Percentiles rank a stretch among this genome's conserved stretches.
These are phyloP conservation scores for Penicillium sp. DNA, from an alignment of 2,329 filamentous ascomycete genomes.

Conservation along the genomic window DNA sequence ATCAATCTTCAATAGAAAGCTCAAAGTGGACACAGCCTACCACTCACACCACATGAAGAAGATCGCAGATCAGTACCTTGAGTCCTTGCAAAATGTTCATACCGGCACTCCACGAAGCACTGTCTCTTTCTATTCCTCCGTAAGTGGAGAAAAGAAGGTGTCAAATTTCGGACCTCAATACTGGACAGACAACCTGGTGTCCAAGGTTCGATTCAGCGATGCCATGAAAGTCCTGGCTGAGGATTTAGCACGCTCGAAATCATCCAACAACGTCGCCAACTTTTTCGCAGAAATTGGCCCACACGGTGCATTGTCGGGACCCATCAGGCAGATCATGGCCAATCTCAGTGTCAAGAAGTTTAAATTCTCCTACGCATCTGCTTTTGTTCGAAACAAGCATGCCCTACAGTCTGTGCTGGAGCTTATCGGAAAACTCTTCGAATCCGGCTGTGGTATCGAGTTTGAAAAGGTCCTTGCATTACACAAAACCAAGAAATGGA, in stretches of 20 bases:
- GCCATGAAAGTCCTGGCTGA: slow-evolving; percentile 3
- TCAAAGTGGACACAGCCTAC: slow-evolving; percentile 25
- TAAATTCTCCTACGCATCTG: slow-evolving; percentile 1
- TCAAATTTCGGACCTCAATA: background rate
- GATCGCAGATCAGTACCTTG: slow-evolving; percentile 3
- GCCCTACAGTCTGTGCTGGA: background rate
- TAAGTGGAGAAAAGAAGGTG: background rate
- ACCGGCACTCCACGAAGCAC: background rate
- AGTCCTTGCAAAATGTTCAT: background rate
- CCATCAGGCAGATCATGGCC: slow-evolving; percentile 7
- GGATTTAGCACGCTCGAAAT: slow-evolving; percentile 2
- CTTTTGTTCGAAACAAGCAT: slow-evolving; percentile 3
- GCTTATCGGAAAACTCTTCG: background rate
- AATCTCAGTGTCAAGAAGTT: background rate
- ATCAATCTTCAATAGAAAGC: slow-evolving; percentile 9
- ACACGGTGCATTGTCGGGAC: slow-evolving; percentile 3
- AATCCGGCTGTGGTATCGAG: background rate
- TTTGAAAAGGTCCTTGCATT: background rate
- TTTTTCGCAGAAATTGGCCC: slow-evolving; percentile 10
- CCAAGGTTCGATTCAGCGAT: slow-evolving; percentile 3
- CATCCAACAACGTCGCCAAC: slow-evolving; percentile 5
- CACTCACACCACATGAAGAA: slow-evolving; percentile 17
- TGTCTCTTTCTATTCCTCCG: slow-evolving; percentile 6
- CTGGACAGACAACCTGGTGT: slow-evolving; percentile 8
- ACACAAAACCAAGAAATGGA: background rate